phyloP scores from a whole-genome alignment of 1,284 basidiomycete genomes.

The Malassezia dermatis region DNA sequence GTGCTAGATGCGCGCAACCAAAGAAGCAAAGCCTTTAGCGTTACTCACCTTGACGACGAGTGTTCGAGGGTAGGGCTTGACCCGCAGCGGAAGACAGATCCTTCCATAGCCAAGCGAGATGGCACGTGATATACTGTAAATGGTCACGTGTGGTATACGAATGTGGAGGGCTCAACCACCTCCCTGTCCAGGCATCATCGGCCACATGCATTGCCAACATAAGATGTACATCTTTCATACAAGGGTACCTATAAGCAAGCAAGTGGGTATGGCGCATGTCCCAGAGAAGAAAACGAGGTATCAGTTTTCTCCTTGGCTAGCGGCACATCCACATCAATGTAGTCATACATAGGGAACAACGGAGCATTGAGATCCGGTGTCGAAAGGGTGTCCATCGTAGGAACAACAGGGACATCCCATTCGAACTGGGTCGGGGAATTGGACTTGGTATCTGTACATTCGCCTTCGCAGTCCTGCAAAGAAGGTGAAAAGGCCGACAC shows the following conservation, averaged over 20 bases:
- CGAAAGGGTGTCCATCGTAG: neutral
- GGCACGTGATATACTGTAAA: constrained; percentile 14
- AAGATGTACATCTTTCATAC: neutral
- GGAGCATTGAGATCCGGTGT: neutral
- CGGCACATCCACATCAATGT: constrained; percentile 6
- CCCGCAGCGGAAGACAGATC: constrained; percentile 7
- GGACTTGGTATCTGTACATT: neutral
- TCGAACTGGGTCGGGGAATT: neutral
- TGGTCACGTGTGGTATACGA: neutral
- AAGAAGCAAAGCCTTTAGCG: neutral
- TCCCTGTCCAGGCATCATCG: too few relatives aligned
- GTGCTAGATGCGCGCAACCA: neutral
- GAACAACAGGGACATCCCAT: neutral
- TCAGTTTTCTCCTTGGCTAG: neutral
- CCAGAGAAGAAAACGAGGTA: neutral
- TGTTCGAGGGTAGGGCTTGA: constrained; percentile 15
- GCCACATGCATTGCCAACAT: too few relatives aligned
- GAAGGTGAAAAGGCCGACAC: neutral
- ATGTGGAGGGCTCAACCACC: neutral
- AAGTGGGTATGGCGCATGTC: neutral
- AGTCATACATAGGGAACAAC: constrained; percentile 3
- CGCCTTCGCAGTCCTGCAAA: neutral
- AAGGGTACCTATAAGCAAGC: neutral
- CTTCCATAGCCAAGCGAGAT: neutral
- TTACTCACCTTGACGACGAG: constrained; percentile 18